Conservation (phyloP, 345 rosid genomes). For the Ceriops tagal region DNA sequence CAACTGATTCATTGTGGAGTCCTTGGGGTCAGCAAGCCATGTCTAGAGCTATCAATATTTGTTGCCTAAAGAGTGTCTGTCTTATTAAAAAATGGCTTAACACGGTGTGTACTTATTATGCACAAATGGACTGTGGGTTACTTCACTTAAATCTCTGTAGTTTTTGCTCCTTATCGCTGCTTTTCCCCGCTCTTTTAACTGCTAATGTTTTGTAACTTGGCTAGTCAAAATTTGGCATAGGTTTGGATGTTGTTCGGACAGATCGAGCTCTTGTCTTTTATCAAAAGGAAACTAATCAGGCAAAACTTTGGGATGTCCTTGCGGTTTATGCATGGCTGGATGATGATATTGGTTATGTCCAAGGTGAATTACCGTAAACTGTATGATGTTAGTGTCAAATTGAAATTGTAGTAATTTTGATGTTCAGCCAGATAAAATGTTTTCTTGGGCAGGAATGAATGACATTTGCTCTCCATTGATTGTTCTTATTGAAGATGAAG, state of each 20-base stretch:
- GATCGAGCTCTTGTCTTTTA: conserved; percentile 79
- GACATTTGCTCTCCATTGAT: conserved; percentile 94
- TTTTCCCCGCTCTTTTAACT: background rate
- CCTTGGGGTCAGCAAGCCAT: no score
- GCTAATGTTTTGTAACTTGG: conserved; percentile 8
- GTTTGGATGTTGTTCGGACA: conserved; percentile 94
- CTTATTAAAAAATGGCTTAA: no score
- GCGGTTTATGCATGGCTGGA: conserved; percentile 84
- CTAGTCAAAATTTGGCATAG: conserved; percentile 35
- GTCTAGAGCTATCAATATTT: no score
- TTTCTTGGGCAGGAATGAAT: conserved; percentile 71
- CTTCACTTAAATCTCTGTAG: background rate
- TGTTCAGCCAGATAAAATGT: conserved; percentile 4
- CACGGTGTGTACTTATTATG: no score
- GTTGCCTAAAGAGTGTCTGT: no score
- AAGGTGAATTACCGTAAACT: conserved; percentile 43
- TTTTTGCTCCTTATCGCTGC: background rate
- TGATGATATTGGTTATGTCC: conserved; percentile 85
- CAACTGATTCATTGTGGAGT: no score
- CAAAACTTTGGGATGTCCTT: conserved; percentile 87
- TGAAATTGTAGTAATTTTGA: background rate
- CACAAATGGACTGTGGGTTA: background rate
- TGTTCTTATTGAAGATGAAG: conserved; percentile 85
- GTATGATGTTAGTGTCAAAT: conserved; percentile 5
- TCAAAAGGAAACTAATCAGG: conserved; percentile 60